Evolutionary conservation across 805 yeast species (phyloP), one percentile per base, ranked within the genome.

Genomic region (Grigorovia transvaalensis): DNA sequence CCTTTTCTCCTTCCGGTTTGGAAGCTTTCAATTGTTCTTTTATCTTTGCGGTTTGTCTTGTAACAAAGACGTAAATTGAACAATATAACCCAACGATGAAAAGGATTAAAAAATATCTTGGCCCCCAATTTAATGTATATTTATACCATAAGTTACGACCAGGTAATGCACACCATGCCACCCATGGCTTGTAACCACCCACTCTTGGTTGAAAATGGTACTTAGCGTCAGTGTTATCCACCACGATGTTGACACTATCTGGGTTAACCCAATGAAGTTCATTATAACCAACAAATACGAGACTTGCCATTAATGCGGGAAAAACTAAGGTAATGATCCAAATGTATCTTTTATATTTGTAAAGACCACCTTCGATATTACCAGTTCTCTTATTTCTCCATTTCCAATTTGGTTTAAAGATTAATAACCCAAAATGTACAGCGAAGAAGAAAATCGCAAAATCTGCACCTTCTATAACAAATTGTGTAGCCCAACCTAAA

Each of bases 391-490:
- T 61, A 53, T 64, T 65, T 46, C 67, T 66, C 57, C 76, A 72
- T 52, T 72, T 74, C 53, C 74, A 72, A 30, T 71, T 73, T 0
- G 91, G 88, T 53, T 73, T 71, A 65, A 87, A 85, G 4, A 89
- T 84, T 33, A 88, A 69, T 45, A 88, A 62, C 29, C 81, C 87
- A 9, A 91, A 84, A 67, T 89, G 96, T 15, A 88, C 68, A 1
- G 96, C 96, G 68, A 89, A 85, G 40, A 84, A 76, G 35, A 88
- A 70, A 50, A 88, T 89, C 17, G 93, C 89, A 40, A 88, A 62
- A 67, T 89, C 97, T 1, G 90, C 88, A 19, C 95, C 95, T 66
- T 87, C 95, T 13, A 85, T 84, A 20, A 88, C 76, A 43, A 82
- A 74, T 2, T 90, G 86, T 1, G 95, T 85, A 66, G 87, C 81